phyloP scores from a whole-genome alignment of 2,329 filamentous ascomycete genomes.

The Graphilbum ipis-grandicollis region DNA sequence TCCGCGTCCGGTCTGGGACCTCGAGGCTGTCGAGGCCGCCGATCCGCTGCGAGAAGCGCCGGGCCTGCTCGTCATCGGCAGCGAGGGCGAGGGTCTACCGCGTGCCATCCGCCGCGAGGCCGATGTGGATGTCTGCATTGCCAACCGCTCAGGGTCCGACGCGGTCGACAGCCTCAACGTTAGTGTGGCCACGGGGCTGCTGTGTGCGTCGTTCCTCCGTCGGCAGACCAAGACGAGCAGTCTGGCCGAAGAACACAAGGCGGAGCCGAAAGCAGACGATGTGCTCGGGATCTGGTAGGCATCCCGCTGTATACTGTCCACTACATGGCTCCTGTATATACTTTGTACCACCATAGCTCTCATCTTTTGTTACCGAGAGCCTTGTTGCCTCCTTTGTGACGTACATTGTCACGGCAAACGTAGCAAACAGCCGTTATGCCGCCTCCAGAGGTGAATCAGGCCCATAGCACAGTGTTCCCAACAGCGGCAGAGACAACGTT shows the following conservation, averaged over 20 bases:
- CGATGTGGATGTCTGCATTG: conserved; percentile 50
- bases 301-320: not conserved
- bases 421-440: too few relatives aligned
- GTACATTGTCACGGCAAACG: too few relatives aligned
- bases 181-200: conserved; percentile 65
- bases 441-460: too few relatives aligned
- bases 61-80: conserved; percentile 66
- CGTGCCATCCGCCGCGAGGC: conserved; percentile 45
- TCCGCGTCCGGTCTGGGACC: conserved; percentile 17
- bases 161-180: conserved; percentile 86
- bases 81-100: conserved; percentile 61
- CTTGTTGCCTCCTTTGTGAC: too few relatives aligned
- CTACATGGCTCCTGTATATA: too few relatives aligned
- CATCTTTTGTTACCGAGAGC: too few relatives aligned
- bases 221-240: too few relatives aligned
- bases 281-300: not conserved
- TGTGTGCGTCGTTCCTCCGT: conserved; percentile 50
- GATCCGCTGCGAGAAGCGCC: conserved; percentile 43
- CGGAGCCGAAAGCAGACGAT: not conserved
- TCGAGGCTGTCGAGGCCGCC: conserved; percentile 27
- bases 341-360: too few relatives aligned
- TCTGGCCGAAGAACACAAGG: too few relatives aligned
- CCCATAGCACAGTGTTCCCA: too few relatives aligned
- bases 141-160: conserved; percentile 28
- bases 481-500: too few relatives aligned